Base-by-base conservation (phyloP, 1,284 basidiomycete genomes). In the Ustilago trichophora region DNA sequence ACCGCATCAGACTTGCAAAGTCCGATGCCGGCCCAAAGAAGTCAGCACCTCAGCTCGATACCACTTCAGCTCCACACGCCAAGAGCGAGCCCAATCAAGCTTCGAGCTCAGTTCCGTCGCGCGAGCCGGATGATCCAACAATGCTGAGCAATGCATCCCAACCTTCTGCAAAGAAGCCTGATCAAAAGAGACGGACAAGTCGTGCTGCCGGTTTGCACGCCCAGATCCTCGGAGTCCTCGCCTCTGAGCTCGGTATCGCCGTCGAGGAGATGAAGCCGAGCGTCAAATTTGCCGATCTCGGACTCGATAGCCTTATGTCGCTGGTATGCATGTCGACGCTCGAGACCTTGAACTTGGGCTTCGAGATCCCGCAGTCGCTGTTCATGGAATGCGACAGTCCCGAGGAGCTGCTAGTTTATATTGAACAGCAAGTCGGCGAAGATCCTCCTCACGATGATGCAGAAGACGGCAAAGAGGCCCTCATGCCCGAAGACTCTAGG, bases 251-350 rank as follows among this genome's bases (percentile, higher is more conserved):
- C 8, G 70, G 70, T 22, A 43, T 72, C 15, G 41, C 45, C 3
- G 24, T 57, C 22, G 52, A 49, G 10, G 63, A 68, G 41, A 52
- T 72, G 51, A 59, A 52, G 33, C 55, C 56, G 2, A 29, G 16
- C 29, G 53, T 56, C 27, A 63, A 55, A 15, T 59, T 72, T 15
- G 59, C 60, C 29, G 70, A 72, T 21, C 50, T 72, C 6, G 70
- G 70, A 1, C 55, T 72, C 12, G 70, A 72, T 36, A 64, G 59
- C 34, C 54, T 72, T 21, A 72, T 72, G 70, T 66, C 70, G 0
- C 41, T 72, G 27, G 70, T 68, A 4, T 65, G 60, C 43, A 65
- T 70, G 22, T 65, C 66, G 32, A 56, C 62, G 27, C 43, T 72
- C 7, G 70, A 67, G 37, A 35, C 46, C 4, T 22, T 72, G 35